A percentile compares a stretch with the other conserved stretches of the same genome.
These are phyloP conservation scores for Chaetomium sp. DNA, from an alignment of 2,329 filamentous ascomycete species.

Conservation along the genomic window DNA sequence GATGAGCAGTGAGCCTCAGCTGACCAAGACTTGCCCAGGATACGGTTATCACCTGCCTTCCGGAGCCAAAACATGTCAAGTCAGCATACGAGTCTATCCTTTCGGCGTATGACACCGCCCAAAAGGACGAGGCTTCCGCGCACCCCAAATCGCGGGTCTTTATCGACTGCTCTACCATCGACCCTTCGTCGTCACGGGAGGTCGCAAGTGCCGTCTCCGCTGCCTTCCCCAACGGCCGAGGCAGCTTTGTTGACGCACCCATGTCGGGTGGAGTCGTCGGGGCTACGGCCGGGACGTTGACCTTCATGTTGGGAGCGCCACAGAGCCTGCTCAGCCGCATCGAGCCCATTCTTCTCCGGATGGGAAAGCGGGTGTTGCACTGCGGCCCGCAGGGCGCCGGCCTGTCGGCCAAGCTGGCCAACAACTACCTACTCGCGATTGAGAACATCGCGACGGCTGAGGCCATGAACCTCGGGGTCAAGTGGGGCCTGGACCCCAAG, in stretches of 20 bases:
- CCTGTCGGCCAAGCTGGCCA: slow-evolving; percentile 88
- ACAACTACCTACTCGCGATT: slow-evolving; percentile 94
- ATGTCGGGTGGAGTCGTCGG: slow-evolving; percentile 97
- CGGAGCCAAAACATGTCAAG: slow-evolving; percentile 85
- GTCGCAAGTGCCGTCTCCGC: slow-evolving; percentile 68
- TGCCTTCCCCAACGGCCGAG: slow-evolving; percentile 61
- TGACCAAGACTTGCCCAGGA: slow-evolving; percentile 26
- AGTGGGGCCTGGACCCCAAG: slow-evolving; percentile 60
- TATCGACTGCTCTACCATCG: slow-evolving; percentile 96
- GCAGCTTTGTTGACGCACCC: slow-evolving; percentile 87
- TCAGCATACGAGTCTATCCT: slow-evolving; percentile 75
- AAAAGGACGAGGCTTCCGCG: slow-evolving; percentile 55
- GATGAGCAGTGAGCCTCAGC: not conserved
- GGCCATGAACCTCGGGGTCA: slow-evolving; percentile 66
- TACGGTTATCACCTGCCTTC: slow-evolving; percentile 80
- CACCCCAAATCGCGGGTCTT: slow-evolving; percentile 70
- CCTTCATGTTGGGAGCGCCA: slow-evolving; percentile 89
- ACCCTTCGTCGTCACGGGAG: slow-evolving; percentile 78
- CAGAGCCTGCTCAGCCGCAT: slow-evolving; percentile 62
- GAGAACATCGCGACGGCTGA: slow-evolving; percentile 79
- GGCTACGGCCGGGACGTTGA: slow-evolving; percentile 81
- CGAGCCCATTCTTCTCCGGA: slow-evolving; percentile 70
- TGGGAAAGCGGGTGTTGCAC: slow-evolving; percentile 86
- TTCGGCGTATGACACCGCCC: not conserved
- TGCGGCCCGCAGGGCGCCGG: slow-evolving; percentile 84